Evolutionary conservation across 2,329 filamentous ascomycete genomes (phyloP), one percentile per base, ranked within the genome.

Genomic region (Didymosphaeria variabile): DNA sequence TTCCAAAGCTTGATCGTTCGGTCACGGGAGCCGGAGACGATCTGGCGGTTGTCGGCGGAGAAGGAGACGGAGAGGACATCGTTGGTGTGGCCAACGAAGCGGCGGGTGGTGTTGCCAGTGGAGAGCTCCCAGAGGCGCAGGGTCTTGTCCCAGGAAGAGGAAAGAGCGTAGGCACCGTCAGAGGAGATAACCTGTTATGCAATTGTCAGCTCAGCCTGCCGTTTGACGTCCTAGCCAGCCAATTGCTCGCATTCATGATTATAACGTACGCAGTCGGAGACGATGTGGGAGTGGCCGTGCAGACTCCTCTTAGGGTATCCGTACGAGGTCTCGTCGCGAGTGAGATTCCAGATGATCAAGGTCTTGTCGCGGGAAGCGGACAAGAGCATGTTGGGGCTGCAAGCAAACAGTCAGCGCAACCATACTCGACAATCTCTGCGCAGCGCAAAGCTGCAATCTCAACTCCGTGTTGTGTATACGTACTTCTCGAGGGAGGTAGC

Each of bases 1-100:
- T 99, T 99, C 95, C 95, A 99, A 79, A 99, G 91, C 92, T 98
- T 99, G 89, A 99, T 98, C 80, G 92, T 93, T 83, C 93, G 91
- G 88, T 99, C 95, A 83, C 95, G 94, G 71, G 95, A 98, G 74
- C 94, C 95, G 73, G 95, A 98, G 79, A 98, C 95, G 84, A 99
- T 98, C 89, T 98, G 95, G 82, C 95, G 92, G 92, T 98, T 98
- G 88, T 99, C 95, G 89, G 95, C 95, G 78, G 95, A 98, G 92
- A 99, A 99, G 76, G 94, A 97, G 83, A 99, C 95, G 83, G 94
- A 98, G 81, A 98, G 93, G 78, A 99, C 94, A 81, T 98, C 95
- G 88, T 97, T 97, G 88, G 89, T 97, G 91, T 98, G 95, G 84
- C 95, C 95, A 83, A 97, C 94, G 82, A 99, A 98, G 80, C 93